These are phyloP conservation scores for Eucalyptus fibrosa DNA, from an alignment of 345 rosid species.

Conservation along the genomic window DNA sequence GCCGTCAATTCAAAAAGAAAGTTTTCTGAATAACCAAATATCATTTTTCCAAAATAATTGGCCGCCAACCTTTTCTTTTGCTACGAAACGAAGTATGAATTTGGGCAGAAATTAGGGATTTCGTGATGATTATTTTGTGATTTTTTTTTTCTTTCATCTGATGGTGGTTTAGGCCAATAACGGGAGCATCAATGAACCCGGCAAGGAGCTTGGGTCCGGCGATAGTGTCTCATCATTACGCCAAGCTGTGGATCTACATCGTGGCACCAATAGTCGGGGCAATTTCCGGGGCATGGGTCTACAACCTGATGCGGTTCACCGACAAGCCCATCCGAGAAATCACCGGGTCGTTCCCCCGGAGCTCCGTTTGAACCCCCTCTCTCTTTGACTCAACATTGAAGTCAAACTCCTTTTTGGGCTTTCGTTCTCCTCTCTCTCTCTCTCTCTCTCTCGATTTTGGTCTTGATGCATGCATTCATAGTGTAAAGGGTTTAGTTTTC, in stretches of 20 bases:
- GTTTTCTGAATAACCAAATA: neutral
- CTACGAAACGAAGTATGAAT: neutral
- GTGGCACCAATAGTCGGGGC: conserved; percentile 16
- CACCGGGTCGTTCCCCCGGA: neutral
- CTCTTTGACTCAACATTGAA: neutral
- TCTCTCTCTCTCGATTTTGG: neutral
- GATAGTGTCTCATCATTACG: conserved; percentile 23
- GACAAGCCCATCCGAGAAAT: conserved; percentile 34
- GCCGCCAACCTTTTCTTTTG: neutral
- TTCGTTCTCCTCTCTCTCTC: neutral
- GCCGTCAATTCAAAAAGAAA: too few relatives aligned
- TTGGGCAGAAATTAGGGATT: neutral
- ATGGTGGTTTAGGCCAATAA: conserved; percentile 29
- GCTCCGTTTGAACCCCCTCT: neutral
- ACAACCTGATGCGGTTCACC: conserved; percentile 34
- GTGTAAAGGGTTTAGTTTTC: neutral
- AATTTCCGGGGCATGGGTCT: conserved; percentile 36
- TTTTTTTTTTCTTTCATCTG: neutral
- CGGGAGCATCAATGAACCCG: conserved; percentile 84
- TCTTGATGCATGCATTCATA: neutral
- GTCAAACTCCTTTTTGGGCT: neutral
- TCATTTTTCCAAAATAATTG: neutral
- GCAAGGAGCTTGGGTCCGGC: conserved; percentile 83
- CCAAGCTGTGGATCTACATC: conserved; percentile 36
- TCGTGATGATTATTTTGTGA: too few relatives aligned